A percentile compares a stretch with the other conserved stretches of the same genome.
These are phyloP conservation scores for Mycena filopes DNA, from an alignment of 768 basidiomycete species.

Conservation along the genomic window DNA sequence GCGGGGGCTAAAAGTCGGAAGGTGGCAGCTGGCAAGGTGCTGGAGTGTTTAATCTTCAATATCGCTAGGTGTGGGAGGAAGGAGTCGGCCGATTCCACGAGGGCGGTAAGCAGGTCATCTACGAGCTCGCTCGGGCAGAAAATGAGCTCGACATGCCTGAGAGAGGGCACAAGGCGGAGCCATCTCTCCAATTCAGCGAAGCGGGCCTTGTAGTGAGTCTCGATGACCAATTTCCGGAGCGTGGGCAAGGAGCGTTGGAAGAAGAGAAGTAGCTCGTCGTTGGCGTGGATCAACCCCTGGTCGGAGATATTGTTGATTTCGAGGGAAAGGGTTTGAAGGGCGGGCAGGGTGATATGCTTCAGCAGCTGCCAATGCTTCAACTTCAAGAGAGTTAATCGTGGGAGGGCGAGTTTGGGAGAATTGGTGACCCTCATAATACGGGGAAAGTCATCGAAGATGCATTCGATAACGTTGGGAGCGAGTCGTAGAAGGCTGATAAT, in stretches of 20 bases:
- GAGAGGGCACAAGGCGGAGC: no score
- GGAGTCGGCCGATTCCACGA: no score
- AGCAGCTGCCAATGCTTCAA: not conserved
- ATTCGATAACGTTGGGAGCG: not conserved
- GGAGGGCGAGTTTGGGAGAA: not conserved
- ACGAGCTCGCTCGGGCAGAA: no score
- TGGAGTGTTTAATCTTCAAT: no score
- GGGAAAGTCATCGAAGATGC: not conserved
- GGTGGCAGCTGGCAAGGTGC: no score
- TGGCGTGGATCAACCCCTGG: no score
- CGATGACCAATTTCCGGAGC: not conserved
- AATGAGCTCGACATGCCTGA: no score
- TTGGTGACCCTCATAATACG: not conserved
- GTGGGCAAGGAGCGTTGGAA: conserved; percentile 1
- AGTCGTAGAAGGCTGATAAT: not conserved
- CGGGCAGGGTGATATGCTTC: not conserved
- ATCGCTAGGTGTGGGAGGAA: no score
- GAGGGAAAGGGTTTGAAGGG: not conserved
- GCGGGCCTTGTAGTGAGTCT: no score
- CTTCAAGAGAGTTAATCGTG: not conserved
- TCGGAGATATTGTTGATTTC: not conserved
- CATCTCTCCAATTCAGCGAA: no score
- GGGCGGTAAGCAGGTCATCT: no score
- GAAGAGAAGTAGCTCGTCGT: not conserved
- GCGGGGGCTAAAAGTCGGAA: no score